Conservation (phyloP, 139 green algal species). For the Deuterostichococcus epilithicus region DNA sequence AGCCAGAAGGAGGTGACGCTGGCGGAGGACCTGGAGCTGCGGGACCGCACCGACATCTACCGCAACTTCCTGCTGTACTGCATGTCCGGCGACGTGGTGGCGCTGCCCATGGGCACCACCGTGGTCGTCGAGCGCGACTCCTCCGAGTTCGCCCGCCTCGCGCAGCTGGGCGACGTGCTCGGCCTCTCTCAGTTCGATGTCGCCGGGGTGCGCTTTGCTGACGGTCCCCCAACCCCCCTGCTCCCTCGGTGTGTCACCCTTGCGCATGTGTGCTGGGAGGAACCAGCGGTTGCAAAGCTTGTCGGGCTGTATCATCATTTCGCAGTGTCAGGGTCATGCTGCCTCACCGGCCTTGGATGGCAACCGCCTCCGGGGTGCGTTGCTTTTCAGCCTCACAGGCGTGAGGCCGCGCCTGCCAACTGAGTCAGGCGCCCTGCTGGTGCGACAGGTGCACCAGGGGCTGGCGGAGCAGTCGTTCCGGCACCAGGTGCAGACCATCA, state of each 20-base stretch:
- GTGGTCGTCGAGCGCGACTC: constrained; percentile 69
- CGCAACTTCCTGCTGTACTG: constrained; percentile 91
- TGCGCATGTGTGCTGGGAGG: not conserved
- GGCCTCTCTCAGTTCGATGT: constrained; percentile 63
- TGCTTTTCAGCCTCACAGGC: no score
- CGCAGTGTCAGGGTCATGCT: not conserved
- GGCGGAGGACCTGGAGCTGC: constrained; percentile 69
- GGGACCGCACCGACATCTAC: constrained; percentile 85
- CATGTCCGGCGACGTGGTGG: constrained; percentile 82
- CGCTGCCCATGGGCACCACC: constrained; percentile 78
- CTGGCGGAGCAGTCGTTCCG: constrained; percentile 92
- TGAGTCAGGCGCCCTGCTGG: no score
- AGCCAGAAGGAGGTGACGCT: constrained; percentile 95
- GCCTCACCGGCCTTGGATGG: no score
- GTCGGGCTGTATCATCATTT: constrained; percentile 52
- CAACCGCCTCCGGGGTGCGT: no score
- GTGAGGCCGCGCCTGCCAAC: no score
- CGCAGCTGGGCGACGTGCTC: constrained; percentile 81
- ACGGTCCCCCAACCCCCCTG: not conserved
- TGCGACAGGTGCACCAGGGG: constrained; percentile 66
- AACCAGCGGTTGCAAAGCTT: constrained; percentile 33
- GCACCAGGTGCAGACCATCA: constrained; percentile 56
- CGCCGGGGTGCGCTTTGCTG: constrained; percentile 16
- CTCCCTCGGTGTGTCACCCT: not conserved
- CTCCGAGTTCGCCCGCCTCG: constrained; percentile 76